phyloP scores from a whole-genome alignment of 352 stramenopile species.

The Phytophthora crassamura region DNA sequence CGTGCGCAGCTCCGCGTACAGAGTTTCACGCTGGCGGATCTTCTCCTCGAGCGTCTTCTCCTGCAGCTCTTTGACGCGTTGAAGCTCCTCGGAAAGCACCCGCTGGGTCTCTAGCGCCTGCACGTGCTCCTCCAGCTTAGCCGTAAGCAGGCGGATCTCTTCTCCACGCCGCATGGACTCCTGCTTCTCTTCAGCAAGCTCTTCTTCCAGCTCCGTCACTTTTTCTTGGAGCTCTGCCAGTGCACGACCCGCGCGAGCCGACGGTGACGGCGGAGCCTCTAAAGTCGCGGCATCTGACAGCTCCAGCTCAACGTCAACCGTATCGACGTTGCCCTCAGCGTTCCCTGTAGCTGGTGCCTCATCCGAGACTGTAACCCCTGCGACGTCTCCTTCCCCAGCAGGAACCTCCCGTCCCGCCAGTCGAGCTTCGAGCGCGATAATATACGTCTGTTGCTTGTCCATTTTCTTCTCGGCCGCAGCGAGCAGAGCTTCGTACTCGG shows the following conservation, averaged over 20 bases:
- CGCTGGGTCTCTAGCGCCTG: conserved; percentile 67
- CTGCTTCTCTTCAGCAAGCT: conserved; percentile 80
- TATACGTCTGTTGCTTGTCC: conserved; percentile 82
- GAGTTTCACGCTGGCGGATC: conserved; percentile 64
- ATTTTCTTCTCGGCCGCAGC: conserved; percentile 85
- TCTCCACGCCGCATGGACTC: conserved; percentile 78
- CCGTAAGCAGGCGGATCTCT: conserved; percentile 75
- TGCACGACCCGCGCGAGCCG: conserved; percentile 59
- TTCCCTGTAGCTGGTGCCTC: conserved; percentile 6
- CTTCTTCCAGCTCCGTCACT: conserved; percentile 75
- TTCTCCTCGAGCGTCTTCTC: conserved; percentile 73
- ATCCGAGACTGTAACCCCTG: conserved; percentile 3
- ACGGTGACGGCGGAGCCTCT: conserved; percentile 44
- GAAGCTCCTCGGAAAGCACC: conserved; percentile 65
- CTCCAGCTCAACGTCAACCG: conserved; percentile 38
- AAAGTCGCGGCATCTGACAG: conserved; percentile 19
- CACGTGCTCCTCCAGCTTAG: conserved; percentile 68
- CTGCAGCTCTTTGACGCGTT: conserved; percentile 72
- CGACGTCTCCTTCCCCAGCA: conserved; percentile 10
- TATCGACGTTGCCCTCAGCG: conserved; percentile 14
- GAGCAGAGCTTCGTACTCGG: conserved; percentile 91
- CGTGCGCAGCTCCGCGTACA: conserved; percentile 59
- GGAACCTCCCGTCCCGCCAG: conserved; percentile 40
- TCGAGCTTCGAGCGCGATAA: conserved; percentile 78
- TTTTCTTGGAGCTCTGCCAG: conserved; percentile 79